These are phyloP conservation scores for Ophiobolus disseminans DNA, from an alignment of 2,329 filamentous ascomycete genomes.

Conservation along the genomic window DNA sequence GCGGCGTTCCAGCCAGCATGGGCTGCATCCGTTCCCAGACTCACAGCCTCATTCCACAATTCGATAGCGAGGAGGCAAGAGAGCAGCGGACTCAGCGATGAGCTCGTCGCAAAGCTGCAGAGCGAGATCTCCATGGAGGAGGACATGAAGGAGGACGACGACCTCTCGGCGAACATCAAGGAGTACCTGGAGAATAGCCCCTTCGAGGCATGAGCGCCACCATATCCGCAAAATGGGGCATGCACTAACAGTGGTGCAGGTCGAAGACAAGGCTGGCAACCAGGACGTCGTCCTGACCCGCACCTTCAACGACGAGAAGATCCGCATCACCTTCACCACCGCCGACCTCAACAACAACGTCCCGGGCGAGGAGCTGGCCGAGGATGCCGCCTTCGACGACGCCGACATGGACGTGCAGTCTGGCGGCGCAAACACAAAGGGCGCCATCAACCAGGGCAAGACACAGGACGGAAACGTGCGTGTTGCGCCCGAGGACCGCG, in stretches of 20 bases:
- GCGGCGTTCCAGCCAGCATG: slow-evolving; percentile 45
- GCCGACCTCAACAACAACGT: slow-evolving; percentile 71
- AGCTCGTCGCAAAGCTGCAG: slow-evolving; percentile 85
- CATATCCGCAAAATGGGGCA: no score
- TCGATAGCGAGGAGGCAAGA: slow-evolving; percentile 49
- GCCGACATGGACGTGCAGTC: slow-evolving; percentile 56
- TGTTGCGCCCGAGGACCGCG: slow-evolving; percentile 62
- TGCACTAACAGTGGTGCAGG: slow-evolving; percentile 42
- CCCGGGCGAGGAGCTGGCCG: slow-evolving; percentile 55
- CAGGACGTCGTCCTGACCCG: slow-evolving; percentile 88
- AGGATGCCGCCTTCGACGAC: slow-evolving; percentile 58
- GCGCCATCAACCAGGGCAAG: slow-evolving; percentile 61
- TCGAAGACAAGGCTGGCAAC: slow-evolving; percentile 79
- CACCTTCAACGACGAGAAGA: slow-evolving; percentile 87
- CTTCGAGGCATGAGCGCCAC: slow-evolving; percentile 68
- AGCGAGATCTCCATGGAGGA: slow-evolving; percentile 68
- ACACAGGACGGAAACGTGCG: slow-evolving; percentile 60
- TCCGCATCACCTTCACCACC: slow-evolving; percentile 84
- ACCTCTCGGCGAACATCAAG: slow-evolving; percentile 78
- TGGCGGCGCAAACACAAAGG: slow-evolving; percentile 64
- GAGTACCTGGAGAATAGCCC: slow-evolving; percentile 87
- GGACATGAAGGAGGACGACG: slow-evolving; percentile 75
- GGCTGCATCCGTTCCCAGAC: slow-evolving; percentile 37
- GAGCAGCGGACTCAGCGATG: slow-evolving; percentile 64
- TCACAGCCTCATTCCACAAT: slow-evolving; percentile 53